phyloP scores from a whole-genome alignment of 2,329 filamentous ascomycete species.

The Neonectria sp. region DNA sequence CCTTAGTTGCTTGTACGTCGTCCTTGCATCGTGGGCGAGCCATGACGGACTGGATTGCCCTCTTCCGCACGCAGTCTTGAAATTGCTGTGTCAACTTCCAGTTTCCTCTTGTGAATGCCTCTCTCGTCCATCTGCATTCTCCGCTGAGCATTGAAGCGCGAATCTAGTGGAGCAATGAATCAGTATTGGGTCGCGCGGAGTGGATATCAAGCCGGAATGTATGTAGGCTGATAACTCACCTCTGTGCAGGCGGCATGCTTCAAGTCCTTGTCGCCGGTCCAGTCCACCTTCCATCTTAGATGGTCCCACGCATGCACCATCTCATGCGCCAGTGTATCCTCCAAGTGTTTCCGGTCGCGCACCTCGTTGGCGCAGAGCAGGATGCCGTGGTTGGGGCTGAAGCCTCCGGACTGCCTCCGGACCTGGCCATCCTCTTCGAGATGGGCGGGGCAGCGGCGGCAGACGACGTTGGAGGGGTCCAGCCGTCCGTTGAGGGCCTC shows the following conservation, averaged over 20 bases:
- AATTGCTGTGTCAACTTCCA: conserved; percentile 93
- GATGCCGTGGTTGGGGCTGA: conserved; percentile 89
- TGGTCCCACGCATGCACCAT: conserved; percentile 99
- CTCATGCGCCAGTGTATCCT: conserved; percentile 96
- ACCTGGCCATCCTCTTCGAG: conserved; percentile 71
- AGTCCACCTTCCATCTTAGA: conserved; percentile 91
- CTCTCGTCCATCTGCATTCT: conserved; percentile 91
- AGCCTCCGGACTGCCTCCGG: conserved; percentile 82
- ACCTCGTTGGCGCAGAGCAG: conserved; percentile 94
- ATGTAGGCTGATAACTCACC: conserved; percentile 62
- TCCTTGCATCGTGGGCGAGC: conserved; percentile 86
- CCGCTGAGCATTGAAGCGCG: conserved; percentile 93
- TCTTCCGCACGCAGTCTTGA: conserved; percentile 88
- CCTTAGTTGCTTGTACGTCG: conserved; percentile 86
- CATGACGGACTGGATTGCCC: conserved; percentile 86
- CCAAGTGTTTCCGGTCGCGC: conserved; percentile 82
- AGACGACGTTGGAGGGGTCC: conserved; percentile 82
- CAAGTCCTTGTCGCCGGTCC: conserved; percentile 78
- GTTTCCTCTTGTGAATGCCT: conserved; percentile 88
- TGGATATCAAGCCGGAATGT: background rate
- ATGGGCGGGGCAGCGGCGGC: conserved; percentile 79
- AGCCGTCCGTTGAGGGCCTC: conserved; percentile 83
- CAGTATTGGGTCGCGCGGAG: background rate
- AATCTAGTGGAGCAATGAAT: conserved; percentile 70
- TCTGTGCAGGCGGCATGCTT: conserved; percentile 95